A percentile compares a stretch with the other conserved stretches of the same genome.
These are phyloP conservation scores for Erysimum cheiri DNA, from an alignment of 441 rosid species.

Conservation along the genomic window DNA sequence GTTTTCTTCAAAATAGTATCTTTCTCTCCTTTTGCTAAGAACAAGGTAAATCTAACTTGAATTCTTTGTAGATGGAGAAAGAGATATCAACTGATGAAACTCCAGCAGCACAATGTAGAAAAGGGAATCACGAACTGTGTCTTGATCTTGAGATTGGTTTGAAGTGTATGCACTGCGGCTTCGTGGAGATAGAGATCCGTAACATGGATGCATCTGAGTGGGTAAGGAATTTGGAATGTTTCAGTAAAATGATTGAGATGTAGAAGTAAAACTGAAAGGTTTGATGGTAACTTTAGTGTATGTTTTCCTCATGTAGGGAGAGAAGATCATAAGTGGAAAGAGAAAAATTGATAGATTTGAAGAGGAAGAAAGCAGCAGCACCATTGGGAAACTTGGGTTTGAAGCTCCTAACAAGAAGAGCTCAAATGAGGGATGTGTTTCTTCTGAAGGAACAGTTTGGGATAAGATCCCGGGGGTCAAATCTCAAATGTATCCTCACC, in stretches of 20 bases:
- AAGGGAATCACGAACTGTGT: conserved; percentile 53
- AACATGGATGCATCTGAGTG: conserved; percentile 48
- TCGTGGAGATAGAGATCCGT: conserved; percentile 56
- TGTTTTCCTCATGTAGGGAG: conserved; percentile 27
- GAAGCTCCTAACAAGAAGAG: conserved; percentile 29
- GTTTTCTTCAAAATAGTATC: background rate
- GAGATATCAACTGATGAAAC: conserved; percentile 25
- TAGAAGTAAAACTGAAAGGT: conserved; percentile 1
- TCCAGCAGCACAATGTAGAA: conserved; percentile 38
- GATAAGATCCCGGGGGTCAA: conserved; percentile 62
- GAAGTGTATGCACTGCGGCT: conserved; percentile 53
- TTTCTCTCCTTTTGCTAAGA: conserved; percentile 3
- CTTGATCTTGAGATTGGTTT: conserved; percentile 68
- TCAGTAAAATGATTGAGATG: background rate
- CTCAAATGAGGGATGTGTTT: conserved; percentile 22
- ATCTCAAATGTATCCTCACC: conserved; percentile 64
- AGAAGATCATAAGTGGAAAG: conserved; percentile 31
- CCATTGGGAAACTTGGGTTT: conserved; percentile 39
- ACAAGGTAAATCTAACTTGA: conserved; percentile 10
- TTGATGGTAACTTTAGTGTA: conserved; percentile 20
- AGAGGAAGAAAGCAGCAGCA: conserved; percentile 44
- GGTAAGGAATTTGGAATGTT: conserved; percentile 49
- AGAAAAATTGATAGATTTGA: conserved; percentile 29
- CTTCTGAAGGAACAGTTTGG: conserved; percentile 69
- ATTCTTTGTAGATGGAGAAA: conserved; percentile 33